A percentile compares a stretch with the other conserved stretches of the same genome.
These are phyloP conservation scores for Sporisorium reilianum DNA, from an alignment of 1,284 basidiomycete species.

Conservation along the genomic window DNA sequence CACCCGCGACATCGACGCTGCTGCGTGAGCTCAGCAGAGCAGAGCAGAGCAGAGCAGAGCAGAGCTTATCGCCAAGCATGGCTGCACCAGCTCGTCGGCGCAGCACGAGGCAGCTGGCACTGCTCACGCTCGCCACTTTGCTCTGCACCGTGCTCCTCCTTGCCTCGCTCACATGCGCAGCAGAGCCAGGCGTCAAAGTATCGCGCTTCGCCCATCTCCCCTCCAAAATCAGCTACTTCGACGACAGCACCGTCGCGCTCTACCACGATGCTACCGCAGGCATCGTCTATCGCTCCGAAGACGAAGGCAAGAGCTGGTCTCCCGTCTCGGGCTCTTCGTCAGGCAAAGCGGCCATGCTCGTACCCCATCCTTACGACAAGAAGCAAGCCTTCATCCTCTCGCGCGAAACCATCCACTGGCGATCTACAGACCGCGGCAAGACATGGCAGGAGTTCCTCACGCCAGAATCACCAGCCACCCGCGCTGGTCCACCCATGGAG, in stretches of 20 bases:
- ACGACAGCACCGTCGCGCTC: slow-evolving; percentile 84
- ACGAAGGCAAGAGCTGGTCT: slow-evolving; percentile 89
- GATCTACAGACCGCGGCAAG: slow-evolving; percentile 60
- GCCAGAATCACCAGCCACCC: slow-evolving; percentile 55
- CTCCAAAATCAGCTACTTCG: slow-evolving; percentile 89
- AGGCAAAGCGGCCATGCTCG: slow-evolving; percentile 78
- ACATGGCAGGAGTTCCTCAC: slow-evolving; percentile 66
- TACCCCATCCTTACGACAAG: slow-evolving; percentile 88
- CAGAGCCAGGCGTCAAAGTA: slow-evolving; percentile 69
- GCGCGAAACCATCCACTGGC: slow-evolving; percentile 59
- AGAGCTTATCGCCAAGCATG: not conserved
- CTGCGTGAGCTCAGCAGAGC: not conserved
- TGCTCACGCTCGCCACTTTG: slow-evolving; percentile 1
- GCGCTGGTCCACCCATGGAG: slow-evolving; percentile 58
- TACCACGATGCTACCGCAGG: slow-evolving; percentile 82
- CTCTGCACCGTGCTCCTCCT: slow-evolving; percentile 9
- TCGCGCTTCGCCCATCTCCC: slow-evolving; percentile 76
- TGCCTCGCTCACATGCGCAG: slow-evolving; percentile 5
- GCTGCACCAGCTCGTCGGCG: slow-evolving; percentile 3
- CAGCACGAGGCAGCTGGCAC: slow-evolving; percentile 6
- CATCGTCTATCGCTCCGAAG: slow-evolving; percentile 81
- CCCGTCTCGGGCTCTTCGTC: slow-evolving; percentile 76
- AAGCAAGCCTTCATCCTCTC: slow-evolving; percentile 64
- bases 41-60: not conserved
- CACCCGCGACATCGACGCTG: not conserved